Evolutionary conservation across 2,329 filamentous ascomycete genomes (phyloP).

Genomic region (Sordariomycetes sp.): DNA sequence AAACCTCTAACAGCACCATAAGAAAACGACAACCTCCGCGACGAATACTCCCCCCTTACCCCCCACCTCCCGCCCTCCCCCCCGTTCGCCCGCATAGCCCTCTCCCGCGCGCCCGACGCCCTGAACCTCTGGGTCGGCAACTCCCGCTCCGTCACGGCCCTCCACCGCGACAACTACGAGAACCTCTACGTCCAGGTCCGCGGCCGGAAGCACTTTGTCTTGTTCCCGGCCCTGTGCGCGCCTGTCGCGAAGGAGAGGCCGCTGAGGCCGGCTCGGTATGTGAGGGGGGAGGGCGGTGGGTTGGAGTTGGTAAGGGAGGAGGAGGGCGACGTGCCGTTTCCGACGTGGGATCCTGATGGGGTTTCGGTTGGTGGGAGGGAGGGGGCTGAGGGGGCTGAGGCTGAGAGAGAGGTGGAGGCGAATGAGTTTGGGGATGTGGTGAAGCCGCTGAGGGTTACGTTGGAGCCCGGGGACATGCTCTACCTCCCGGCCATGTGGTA

Average conservation of each 20-base stretch:
- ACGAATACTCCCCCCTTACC: conserved; percentile 56
- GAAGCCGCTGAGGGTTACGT: conserved; percentile 49
- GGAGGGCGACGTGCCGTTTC: conserved; percentile 42
- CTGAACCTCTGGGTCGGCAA: conserved; percentile 79
- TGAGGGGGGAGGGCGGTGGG: conserved; percentile 19
- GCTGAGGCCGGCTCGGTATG: conserved; percentile 47
- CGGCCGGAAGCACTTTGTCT: conserved; percentile 61
- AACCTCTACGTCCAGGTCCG: conserved; percentile 70
- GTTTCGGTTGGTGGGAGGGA: conserved; percentile 6
- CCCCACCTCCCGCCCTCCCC: conserved; percentile 49
- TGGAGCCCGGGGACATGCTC: conserved; percentile 65
- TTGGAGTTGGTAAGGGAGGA: conserved; percentile 5
- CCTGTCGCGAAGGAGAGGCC: conserved; percentile 53
- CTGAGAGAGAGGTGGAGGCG: conserved; percentile 56
- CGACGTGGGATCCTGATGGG: conserved; percentile 55
- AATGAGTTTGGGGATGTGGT: conserved; percentile 44
- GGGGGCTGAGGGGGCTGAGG: conserved; percentile 7
- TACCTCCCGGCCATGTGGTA: conserved; percentile 74
- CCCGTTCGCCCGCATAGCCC: conserved; percentile 60
- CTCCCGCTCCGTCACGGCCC: conserved; percentile 51
- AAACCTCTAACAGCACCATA: not conserved
- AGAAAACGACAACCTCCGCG: conserved; percentile 72
- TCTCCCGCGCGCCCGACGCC: conserved; percentile 54
- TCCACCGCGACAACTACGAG: conserved; percentile 78
- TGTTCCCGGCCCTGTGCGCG: conserved; percentile 59